Conservation (phyloP, 352 stramenopile species). For the Pythium rishiriense region DNA sequence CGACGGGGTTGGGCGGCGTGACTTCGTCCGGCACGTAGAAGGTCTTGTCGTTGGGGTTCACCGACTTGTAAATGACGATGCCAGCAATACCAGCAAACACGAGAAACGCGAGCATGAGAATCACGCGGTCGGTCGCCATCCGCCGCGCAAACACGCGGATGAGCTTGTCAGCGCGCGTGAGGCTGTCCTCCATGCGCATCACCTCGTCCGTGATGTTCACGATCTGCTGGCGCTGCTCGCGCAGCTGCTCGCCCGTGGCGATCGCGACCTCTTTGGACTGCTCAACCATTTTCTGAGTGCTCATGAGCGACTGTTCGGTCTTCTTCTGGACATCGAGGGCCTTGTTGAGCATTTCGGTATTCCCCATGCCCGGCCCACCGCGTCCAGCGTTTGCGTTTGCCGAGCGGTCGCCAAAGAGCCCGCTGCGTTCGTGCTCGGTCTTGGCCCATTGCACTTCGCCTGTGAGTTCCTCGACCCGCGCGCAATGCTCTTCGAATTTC, state of each 20-base stretch:
- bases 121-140: constrained; percentile 84
- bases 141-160: constrained; percentile 78
- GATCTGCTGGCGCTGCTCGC: constrained; percentile 83
- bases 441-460: constrained; percentile 83
- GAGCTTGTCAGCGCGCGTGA: constrained; percentile 79
- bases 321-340: constrained; percentile 81
- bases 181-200: constrained; percentile 82
- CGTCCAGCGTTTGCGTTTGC: constrained; percentile 31
- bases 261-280: constrained; percentile 80
- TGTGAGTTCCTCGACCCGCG: constrained; percentile 76
- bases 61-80: constrained; percentile 84
- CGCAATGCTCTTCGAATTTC: constrained; percentile 86
- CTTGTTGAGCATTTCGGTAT: constrained; percentile 77
- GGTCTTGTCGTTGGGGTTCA: constrained; percentile 71
- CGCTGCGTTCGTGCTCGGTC: constrained; percentile 72
- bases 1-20: constrained; percentile 71
- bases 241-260: constrained; percentile 75
- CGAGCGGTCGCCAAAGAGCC: constrained; percentile 68
- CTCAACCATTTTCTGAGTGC: constrained; percentile 86
- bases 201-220: constrained; percentile 88
- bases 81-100: constrained; percentile 78
- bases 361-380: constrained; percentile 38
- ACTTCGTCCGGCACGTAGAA: constrained; percentile 88
- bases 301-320: constrained; percentile 83
- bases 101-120: constrained; percentile 77